Base-by-base conservation (phyloP, 352 stramenopile genomes). In the Pythium grandisporangium region DNA sequence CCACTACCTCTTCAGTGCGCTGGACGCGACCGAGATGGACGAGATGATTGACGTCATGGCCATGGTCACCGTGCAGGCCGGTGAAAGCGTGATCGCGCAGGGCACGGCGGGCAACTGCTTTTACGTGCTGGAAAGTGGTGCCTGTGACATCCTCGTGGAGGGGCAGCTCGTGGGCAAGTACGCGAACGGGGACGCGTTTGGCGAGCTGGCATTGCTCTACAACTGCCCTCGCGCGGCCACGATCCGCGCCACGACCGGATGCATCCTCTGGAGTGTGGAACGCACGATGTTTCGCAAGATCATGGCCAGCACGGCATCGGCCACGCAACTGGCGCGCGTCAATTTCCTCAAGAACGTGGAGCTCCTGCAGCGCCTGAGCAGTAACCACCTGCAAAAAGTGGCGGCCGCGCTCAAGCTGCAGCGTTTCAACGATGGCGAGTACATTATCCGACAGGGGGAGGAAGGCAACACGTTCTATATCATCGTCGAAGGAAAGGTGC, bases 401-500 rank as follows among this genome's bases (percentile, higher is more conserved):
- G 84, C 86, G 10, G 75, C 80, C 0, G 74, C 76, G 7, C 61
- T 96, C 30, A 83, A 95, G 59, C 53, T 86, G 5, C 70, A 95
- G 54, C 57, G 63, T 7, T 98, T 96, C 55, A 62, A 73, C 22
- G 63, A 91, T 40, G 92, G 89, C 6, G 84, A 97, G 34, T 79
- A 82, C 48, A 97, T 99, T 50, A 95, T 98, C 44, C 70, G 66
- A 3, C 94, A 97, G 60, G 95, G 95, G 24, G 86, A 97, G 3
- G 73, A 92, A 44, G 95, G 95, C 51, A 88, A 98, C 60, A 92
- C 96, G 7, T 99, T 98, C 60, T 98, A 97, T 74, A 97, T 98
- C 58, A 93, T 98, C 21, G 84, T 96, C 21, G 84, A 97, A 46
- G 95, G 95, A 47, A 86, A 74, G 19, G 85, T 98, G 20, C 62